phyloP scores from a whole-genome alignment of 352 stramenopile genomes.

The Phytophthora nicotianae region DNA sequence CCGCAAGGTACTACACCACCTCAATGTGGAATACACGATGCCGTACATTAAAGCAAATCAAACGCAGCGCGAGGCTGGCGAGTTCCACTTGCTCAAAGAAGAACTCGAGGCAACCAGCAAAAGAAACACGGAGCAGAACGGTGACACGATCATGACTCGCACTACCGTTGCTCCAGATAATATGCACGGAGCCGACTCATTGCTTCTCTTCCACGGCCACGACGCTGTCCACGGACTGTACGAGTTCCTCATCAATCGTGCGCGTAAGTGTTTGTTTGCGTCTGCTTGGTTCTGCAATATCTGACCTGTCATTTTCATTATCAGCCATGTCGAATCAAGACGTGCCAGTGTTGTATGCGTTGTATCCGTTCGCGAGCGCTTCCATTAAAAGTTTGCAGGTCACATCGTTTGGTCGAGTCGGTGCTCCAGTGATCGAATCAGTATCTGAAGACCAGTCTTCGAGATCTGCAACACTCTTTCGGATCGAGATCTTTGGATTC shows the following conservation, averaged over 20 bases:
- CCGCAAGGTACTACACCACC: constrained; percentile 67
- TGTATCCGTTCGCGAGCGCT: constrained; percentile 64
- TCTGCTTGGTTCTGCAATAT: background rate
- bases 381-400: constrained; percentile 63
- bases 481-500: constrained; percentile 63
- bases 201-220: constrained; percentile 69
- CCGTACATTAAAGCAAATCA: constrained; percentile 58
- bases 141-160: constrained; percentile 18
- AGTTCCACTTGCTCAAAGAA: constrained; percentile 56
- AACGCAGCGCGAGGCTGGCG: constrained; percentile 46
- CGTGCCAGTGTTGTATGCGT: constrained; percentile 60
- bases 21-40: constrained; percentile 60
- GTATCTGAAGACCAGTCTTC: constrained; percentile 23
- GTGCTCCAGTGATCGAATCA: constrained; percentile 12
- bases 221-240: constrained; percentile 71
- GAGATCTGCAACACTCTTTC: constrained; percentile 26
- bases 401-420: constrained; percentile 39
- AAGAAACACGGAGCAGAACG: constrained; percentile 22
- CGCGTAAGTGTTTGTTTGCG: constrained; percentile 52
- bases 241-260: constrained; percentile 80
- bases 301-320: constrained; percentile 9
- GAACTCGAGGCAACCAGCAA: constrained; percentile 37
- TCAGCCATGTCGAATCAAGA: constrained; percentile 80
- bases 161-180: constrained; percentile 22
- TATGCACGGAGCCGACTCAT: constrained; percentile 66